A percentile compares a stretch with the other conserved stretches of the same genome.
Conservation (phyloP, 495 filamentous ascomycete genomes). For the Tuber borchii region DNA sequence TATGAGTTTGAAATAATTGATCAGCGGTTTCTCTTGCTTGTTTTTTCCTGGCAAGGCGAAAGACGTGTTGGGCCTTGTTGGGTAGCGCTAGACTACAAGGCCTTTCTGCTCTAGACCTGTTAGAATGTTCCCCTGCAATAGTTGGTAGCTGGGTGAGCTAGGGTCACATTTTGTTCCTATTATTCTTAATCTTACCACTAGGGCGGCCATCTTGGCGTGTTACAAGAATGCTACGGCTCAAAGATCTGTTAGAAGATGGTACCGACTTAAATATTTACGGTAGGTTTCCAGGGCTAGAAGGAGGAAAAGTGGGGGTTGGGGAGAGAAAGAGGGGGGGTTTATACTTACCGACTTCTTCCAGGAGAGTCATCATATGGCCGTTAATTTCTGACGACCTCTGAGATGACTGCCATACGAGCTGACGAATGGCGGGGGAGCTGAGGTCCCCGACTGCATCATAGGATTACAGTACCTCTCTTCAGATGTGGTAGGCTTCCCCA, state of each 20-base stretch:
- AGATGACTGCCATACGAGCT: neutral
- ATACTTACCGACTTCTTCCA: neutral
- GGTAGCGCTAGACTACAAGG: neutral
- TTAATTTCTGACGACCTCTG: neutral
- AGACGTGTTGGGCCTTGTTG: neutral
- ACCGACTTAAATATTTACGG: neutral
- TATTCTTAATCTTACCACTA: neutral
- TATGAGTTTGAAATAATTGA: neutral
- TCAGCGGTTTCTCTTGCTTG: neutral
- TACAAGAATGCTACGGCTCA: neutral
- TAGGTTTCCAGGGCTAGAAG: neutral
- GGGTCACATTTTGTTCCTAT: neutral
- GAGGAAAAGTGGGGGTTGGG: neutral
- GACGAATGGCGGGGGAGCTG: neutral
- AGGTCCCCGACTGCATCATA: neutral
- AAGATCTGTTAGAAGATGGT: neutral
- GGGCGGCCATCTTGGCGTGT: neutral
- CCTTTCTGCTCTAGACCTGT: neutral
- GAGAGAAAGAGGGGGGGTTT: neutral
- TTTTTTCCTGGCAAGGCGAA: neutral
- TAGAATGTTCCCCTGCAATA: neutral
- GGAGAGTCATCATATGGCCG: neutral
- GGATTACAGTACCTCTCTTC: neutral
- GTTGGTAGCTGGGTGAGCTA: neutral
- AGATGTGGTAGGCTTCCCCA: neutral